Conservation (phyloP, 2,329 filamentous ascomycete species). For the Pyrenochaeta sp. region DNA sequence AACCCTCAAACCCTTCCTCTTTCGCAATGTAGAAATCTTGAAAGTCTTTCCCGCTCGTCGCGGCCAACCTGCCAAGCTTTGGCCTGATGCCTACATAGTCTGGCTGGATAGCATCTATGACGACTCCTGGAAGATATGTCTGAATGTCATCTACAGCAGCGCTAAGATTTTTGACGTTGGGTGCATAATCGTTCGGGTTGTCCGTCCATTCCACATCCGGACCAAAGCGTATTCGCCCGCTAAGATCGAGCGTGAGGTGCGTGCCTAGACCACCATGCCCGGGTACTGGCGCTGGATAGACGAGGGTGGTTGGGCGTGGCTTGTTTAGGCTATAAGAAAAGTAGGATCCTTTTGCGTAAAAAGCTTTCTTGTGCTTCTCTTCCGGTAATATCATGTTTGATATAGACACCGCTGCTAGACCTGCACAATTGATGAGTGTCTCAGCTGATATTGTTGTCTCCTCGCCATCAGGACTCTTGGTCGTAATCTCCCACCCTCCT, state of each 20-base stretch:
- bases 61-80: conserved; percentile 74
- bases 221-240: conserved; percentile 85
- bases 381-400: conserved; percentile 81
- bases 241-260: conserved; percentile 90
- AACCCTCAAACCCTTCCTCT: conserved; percentile 81
- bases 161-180: conserved; percentile 69
- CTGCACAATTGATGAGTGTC: conserved; percentile 84
- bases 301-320: conserved; percentile 74
- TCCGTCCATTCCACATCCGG: conserved; percentile 96
- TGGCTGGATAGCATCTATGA: conserved; percentile 70
- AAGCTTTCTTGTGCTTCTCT: conserved; percentile 66
- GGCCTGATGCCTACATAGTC: conserved; percentile 95
- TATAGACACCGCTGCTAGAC: conserved; percentile 77
- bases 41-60: conserved; percentile 71
- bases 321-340: conserved; percentile 78
- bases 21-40: conserved; percentile 83
- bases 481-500: conserved; percentile 75
- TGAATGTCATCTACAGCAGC: conserved; percentile 78
- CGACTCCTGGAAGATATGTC: conserved; percentile 78
- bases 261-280: conserved; percentile 88
- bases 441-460: conserved; percentile 72
- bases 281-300: conserved; percentile 87
- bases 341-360: conserved; percentile 95
- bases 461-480: conserved; percentile 54
- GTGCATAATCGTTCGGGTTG: conserved; percentile 72